These are phyloP conservation scores for Hymenoscyphus fructigenus DNA, from an alignment of 2,329 filamentous ascomycete species.

Conservation along the genomic window DNA sequence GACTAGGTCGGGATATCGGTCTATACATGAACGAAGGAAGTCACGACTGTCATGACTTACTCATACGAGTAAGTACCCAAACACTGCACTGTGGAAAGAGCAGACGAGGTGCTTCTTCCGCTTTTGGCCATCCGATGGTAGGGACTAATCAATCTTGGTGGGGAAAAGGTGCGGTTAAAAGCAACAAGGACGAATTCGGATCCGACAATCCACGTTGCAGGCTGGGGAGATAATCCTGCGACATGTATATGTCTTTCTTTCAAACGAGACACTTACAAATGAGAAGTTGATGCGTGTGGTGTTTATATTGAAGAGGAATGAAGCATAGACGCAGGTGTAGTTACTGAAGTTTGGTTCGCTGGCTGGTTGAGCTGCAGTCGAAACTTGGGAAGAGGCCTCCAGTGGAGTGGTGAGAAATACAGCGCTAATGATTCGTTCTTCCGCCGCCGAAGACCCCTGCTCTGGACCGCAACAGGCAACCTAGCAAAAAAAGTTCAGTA, in stretches of 20 bases:
- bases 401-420: slow-evolving; percentile 6
- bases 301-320: background rate
- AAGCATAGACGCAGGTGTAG: background rate
- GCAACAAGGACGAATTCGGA: slow-evolving; percentile 1
- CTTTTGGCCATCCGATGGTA: slow-evolving; percentile 11
- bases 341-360: background rate
- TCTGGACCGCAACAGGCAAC: background rate
- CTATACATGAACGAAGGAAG: background rate
- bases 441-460: background rate
- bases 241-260: background rate
- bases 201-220: slow-evolving; percentile 9
- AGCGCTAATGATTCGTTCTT: slow-evolving; percentile 3
- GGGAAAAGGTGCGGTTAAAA: slow-evolving; percentile 11
- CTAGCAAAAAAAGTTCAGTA: slow-evolving; percentile 3
- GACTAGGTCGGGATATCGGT: background rate
- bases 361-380: background rate
- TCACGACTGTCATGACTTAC: background rate
- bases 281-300: background rate
- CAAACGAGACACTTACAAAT: slow-evolving; percentile 1
- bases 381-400: background rate
- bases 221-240: background rate
- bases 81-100: slow-evolving; percentile 2
- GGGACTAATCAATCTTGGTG: background rate
- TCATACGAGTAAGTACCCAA: background rate
- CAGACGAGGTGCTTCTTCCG: slow-evolving; percentile 5